phyloP scores from a whole-genome alignment of 2,329 filamentous ascomycete genomes.

The Trichophyton simii region DNA sequence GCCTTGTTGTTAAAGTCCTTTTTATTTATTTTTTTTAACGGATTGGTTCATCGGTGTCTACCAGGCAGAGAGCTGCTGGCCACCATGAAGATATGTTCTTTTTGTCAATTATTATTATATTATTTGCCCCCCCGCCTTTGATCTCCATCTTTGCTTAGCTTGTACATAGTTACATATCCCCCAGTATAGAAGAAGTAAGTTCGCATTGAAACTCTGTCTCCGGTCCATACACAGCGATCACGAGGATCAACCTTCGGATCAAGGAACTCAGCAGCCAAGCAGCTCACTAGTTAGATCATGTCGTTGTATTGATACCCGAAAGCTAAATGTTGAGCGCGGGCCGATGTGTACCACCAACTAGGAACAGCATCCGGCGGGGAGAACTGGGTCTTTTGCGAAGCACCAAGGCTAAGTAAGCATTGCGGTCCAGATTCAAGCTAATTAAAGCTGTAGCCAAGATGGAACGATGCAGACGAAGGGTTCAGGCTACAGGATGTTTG shows the following conservation, averaged over 20 bases:
- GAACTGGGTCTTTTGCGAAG: background rate
- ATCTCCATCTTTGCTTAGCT: background rate
- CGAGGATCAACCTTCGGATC: background rate
- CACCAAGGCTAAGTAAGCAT: slow-evolving; percentile 3
- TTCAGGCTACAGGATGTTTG: background rate
- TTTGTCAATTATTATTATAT: background rate
- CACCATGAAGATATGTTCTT: background rate
- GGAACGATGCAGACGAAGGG: background rate
- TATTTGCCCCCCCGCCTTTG: background rate
- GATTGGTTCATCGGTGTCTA: background rate
- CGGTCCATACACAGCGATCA: background rate
- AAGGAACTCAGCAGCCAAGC: background rate
- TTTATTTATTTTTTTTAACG: background rate
- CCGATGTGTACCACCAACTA: background rate
- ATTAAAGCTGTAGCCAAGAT: slow-evolving; percentile 2
- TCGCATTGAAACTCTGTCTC: background rate
- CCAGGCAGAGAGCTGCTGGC: background rate
- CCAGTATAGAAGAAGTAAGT: background rate
- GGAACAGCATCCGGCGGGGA: background rate
- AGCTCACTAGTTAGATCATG: background rate
- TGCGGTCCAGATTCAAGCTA: slow-evolving; percentile 4
- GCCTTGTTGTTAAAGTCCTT: background rate
- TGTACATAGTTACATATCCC: background rate
- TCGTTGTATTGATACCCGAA: slow-evolving; percentile 1
- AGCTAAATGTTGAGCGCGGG: background rate